Evolutionary conservation across 257 asterid genomes (phyloP).

Genomic region (Solanum sitiens): DNA sequence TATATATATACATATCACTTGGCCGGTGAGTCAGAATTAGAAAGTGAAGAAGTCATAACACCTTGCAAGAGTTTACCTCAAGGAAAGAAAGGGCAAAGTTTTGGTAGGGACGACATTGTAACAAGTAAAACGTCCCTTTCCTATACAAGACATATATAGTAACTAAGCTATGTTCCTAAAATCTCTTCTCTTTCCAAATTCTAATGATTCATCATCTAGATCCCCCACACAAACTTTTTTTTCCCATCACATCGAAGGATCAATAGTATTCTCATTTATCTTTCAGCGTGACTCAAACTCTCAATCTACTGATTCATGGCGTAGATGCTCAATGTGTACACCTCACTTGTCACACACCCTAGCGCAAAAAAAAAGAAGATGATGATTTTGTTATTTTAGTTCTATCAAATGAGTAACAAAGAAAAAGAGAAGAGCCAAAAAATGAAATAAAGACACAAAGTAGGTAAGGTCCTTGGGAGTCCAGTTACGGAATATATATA

Average conservation of each 20-base stretch:
- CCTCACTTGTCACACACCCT: neutral
- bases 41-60: neutral
- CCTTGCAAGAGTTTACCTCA: neutral
- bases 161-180: neutral
- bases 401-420: neutral
- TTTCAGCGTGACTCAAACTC: neutral
- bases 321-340: neutral
- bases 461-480: neutral
- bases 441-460: neutral
- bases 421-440: neutral
- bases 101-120: neutral
- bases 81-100: neutral
- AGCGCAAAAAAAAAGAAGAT: neutral
- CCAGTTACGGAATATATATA: neutral
- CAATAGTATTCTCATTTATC: neutral
- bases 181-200: neutral
- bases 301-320: neutral
- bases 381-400: neutral
- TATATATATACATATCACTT: neutral
- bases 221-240: too few relatives aligned
- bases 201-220: neutral
- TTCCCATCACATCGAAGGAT: neutral
- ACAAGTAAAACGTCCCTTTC: neutral
- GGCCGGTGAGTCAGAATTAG: neutral
- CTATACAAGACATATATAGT: neutral